A percentile compares a stretch with the other conserved stretches of the same genome.
phyloP scores from a whole-genome alignment of 805 yeast species.

The Candida nonsorbophila region DNA sequence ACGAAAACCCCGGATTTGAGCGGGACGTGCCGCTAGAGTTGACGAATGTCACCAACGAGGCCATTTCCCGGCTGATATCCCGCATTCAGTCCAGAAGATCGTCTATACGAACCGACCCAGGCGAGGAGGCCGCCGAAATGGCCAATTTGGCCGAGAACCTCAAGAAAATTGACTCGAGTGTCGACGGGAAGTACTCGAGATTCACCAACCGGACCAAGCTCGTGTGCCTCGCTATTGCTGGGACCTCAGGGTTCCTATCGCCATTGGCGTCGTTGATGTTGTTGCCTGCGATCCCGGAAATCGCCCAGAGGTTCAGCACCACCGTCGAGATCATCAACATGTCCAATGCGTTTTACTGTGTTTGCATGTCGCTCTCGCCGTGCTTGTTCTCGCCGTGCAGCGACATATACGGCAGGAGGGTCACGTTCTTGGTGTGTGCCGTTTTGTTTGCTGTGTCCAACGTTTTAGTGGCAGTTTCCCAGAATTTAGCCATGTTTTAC shows the following conservation, averaged over 20 bases:
- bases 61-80: slow-evolving; percentile 13
- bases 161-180: slow-evolving; percentile 1
- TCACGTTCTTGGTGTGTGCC: slow-evolving; percentile 38
- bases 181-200: slow-evolving; percentile 8
- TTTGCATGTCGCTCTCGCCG: slow-evolving; percentile 51
- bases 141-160: slow-evolving; percentile 2
- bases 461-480: slow-evolving; percentile 40
- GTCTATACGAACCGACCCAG: slow-evolving; percentile 1
- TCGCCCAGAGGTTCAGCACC: slow-evolving; percentile 42
- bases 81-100: slow-evolving; percentile 15
- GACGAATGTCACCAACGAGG: slow-evolving; percentile 13
- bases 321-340: slow-evolving; percentile 43
- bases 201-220: slow-evolving; percentile 9
- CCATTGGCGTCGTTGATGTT: slow-evolving; percentile 42
- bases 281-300: slow-evolving; percentile 48
- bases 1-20: no score
- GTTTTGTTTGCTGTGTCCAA: slow-evolving; percentile 16
- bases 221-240: slow-evolving; percentile 11
- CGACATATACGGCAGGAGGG: slow-evolving; percentile 49
- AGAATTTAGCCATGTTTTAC: slow-evolving; percentile 49
- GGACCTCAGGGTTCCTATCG: slow-evolving; percentile 34
- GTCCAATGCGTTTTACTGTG: slow-evolving; percentile 45
- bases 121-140: not conserved
- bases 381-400: slow-evolving; percentile 45
- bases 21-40: slow-evolving; percentile 14